Percentiles rank a stretch among this genome's conserved stretches.
Conservation (phyloP, 2,329 filamentous ascomycete genomes). For the Trichoderma sp. region DNA sequence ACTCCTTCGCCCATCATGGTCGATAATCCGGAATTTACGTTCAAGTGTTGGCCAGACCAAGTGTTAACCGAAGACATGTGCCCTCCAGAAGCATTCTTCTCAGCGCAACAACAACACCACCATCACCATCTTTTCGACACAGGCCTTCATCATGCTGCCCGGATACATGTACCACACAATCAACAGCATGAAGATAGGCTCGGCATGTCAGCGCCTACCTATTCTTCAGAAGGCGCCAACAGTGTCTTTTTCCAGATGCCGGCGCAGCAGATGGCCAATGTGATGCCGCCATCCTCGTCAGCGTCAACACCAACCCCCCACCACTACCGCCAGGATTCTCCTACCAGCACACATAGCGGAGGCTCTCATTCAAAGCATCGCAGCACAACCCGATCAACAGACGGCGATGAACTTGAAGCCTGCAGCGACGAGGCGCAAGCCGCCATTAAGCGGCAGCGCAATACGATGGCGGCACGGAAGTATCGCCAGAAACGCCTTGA, state of each 20-base stretch:
- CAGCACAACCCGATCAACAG: constrained; percentile 14
- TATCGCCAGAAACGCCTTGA: constrained; percentile 71
- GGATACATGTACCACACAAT: not conserved
- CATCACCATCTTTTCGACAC: constrained; percentile 5
- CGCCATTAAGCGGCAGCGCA: constrained; percentile 60
- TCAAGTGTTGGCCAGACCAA: constrained; percentile 1
- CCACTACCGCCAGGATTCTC: constrained; percentile 7
- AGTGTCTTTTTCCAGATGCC: constrained; percentile 13
- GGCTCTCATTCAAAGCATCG: constrained; percentile 22
- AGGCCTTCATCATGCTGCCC: not conserved
- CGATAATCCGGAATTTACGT: not conserved
- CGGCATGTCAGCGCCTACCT: not conserved
- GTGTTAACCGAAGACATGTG: not conserved
- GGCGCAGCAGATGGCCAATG: constrained; percentile 12
- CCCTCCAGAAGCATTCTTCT: constrained; percentile 13
- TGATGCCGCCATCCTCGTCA: not conserved
- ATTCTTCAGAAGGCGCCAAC: not conserved
- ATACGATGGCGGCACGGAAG: constrained; percentile 69
- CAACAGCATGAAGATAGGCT: constrained; percentile 5
- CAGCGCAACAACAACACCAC: constrained; percentile 1
- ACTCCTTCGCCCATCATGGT: not conserved
- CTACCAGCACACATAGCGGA: constrained; percentile 15
- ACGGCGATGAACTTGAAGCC: constrained; percentile 22
- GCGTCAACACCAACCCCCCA: constrained; percentile 1
- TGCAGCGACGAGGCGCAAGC: constrained; percentile 27